Conservation (phyloP, 768 basidiomycete genomes). For the Tylopilus cervinicoccineus region DNA sequence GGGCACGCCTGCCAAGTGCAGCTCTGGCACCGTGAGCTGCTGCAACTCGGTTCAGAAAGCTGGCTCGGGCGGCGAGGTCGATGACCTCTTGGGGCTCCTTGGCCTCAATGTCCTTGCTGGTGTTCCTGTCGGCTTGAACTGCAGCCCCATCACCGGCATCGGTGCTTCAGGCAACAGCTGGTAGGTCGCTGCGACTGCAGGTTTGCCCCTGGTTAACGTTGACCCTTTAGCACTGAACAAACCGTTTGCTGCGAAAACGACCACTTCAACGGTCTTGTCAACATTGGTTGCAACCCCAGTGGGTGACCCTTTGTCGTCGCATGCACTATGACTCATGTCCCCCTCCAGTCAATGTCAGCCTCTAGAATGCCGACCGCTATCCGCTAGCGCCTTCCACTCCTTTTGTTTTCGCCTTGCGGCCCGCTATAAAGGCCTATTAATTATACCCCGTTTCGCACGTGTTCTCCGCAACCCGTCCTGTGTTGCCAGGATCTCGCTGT, state of each 20-base stretch:
- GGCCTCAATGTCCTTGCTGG: rapidly evolving
- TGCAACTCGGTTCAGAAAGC: slow-evolving; percentile 5
- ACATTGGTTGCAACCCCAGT: slow-evolving; percentile 39
- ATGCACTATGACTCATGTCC: background rate
- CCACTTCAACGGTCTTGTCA: slow-evolving; percentile 33
- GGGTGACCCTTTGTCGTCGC: slow-evolving; percentile 2
- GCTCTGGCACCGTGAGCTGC: slow-evolving; percentile 16
- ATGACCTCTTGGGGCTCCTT: rapidly evolving
- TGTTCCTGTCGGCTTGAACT: slow-evolving; percentile 26
- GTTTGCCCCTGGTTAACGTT: background rate
- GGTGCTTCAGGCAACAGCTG: slow-evolving; percentile 12
- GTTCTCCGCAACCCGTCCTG: background rate
- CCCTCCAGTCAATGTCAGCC: slow-evolving; percentile 15
- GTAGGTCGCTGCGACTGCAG: slow-evolving; percentile 2
- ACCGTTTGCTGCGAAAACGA: slow-evolving; percentile 41
- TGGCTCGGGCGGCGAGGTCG: rapidly evolving
- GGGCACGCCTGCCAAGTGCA: slow-evolving; percentile 20
- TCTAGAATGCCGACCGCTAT: slow-evolving; percentile 6
- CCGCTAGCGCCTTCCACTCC: slow-evolving; percentile 13
- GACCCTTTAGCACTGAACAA: slow-evolving; percentile 26
- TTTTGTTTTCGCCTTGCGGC: slow-evolving; percentile 6
- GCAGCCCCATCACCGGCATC: slow-evolving; percentile 24
- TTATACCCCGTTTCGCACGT: slow-evolving; percentile 12
- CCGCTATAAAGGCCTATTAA: slow-evolving; percentile 4
- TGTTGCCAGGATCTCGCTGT: background rate